phyloP scores from a whole-genome alignment of 73 alveolate genomes.

The Paramecium tetraurelia region DNA sequence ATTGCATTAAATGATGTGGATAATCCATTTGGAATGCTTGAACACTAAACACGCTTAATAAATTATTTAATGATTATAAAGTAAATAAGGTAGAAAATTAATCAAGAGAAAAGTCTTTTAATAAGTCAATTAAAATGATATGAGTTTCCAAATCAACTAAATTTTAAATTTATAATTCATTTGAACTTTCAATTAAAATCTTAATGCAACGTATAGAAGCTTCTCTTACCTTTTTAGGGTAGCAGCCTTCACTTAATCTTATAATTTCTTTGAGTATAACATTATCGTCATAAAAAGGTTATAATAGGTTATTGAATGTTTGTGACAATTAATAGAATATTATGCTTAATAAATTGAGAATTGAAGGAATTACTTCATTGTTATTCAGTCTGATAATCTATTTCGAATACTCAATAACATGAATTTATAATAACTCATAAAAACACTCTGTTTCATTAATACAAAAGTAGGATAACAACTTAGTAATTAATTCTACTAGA shows the following conservation, averaged over 20 bases:
- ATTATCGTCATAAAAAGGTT: background rate
- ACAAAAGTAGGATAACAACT: background rate
- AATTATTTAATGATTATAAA: background rate
- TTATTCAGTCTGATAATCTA: background rate
- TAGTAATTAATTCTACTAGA: background rate
- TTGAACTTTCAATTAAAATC: background rate
- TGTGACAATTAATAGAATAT: background rate
- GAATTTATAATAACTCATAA: background rate
- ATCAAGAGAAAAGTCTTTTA: background rate
- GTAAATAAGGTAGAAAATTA: background rate
- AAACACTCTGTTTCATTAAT: background rate
- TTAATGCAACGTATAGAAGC: background rate
- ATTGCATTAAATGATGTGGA: background rate
- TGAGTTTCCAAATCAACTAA: slow-evolving; percentile 2
- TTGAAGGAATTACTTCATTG: background rate
- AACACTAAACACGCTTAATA: background rate
- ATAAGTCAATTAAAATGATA: background rate
- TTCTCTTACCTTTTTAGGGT: background rate
- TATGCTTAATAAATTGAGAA: background rate
- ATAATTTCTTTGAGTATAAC: background rate
- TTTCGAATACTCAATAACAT: background rate
- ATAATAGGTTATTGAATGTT: background rate
- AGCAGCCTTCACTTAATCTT: background rate
- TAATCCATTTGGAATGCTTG: background rate
- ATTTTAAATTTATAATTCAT: background rate